Evolutionary conservation across 768 basidiomycete species (phyloP).

Genomic region (Boletus subcaerulescens): DNA sequence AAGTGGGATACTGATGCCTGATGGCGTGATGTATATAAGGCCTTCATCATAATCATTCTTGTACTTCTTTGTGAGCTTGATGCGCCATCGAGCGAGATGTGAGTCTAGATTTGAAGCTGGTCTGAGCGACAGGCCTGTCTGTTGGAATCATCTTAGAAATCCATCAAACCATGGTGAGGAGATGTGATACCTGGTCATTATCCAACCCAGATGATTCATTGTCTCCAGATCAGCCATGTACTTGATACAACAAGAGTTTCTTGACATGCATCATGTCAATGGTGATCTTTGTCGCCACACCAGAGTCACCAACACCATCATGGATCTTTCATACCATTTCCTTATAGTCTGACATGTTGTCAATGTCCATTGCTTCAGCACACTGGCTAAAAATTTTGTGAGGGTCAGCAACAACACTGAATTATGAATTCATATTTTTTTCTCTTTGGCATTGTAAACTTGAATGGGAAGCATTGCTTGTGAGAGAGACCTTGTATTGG

Average conservation of each 20-base stretch:
- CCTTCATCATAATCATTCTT: not conserved
- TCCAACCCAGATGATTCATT: not conserved
- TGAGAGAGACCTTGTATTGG: no score
- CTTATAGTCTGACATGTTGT: constrained; percentile 8
- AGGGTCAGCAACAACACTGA: no score
- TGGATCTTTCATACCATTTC: constrained; percentile 15
- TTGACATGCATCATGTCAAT: constrained; percentile 5
- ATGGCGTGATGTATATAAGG: not conserved
- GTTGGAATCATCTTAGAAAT: not conserved
- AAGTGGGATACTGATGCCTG: no score
- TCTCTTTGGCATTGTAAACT: no score
- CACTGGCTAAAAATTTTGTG: no score
- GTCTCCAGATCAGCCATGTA: not conserved
- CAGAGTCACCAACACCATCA: not conserved
- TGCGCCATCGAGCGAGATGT: not conserved
- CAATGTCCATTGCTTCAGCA: constrained; percentile 6
- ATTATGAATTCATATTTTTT: no score
- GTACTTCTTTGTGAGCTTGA: not conserved
- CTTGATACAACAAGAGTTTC: not conserved
- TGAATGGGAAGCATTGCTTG: no score
- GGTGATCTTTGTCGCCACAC: not conserved
- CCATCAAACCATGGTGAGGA: not conserved
- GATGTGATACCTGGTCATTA: not conserved
- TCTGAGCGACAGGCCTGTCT: not conserved
- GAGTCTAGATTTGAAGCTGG: not conserved